Evolutionary conservation across 2,329 filamentous ascomycete genomes (phyloP), one percentile per base, ranked within the genome.

Genomic region (Leptodontidium sp.): DNA sequence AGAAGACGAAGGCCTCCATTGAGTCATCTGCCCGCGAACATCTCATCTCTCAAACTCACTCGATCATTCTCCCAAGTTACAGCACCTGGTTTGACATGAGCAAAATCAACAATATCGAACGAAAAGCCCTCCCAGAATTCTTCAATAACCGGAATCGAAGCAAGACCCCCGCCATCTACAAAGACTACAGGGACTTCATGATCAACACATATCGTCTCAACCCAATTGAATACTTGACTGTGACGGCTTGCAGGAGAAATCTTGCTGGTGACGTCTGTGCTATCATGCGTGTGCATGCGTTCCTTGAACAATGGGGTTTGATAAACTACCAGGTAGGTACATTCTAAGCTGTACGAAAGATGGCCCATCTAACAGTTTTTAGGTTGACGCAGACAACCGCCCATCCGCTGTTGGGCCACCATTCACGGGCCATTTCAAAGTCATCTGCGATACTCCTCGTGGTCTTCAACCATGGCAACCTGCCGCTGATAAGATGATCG

Each of bases 21-120:
- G 94, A 98, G 82, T 90, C 92, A 53, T 91, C 93, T 4, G 97
- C 96, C 63, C 93, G 95, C 73, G 92, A 95, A 75, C 94, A 98
- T 77, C 89, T 99, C 66, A 92, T 97, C 70, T 90, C 93, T 15
- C 96, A 99, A 82, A 97, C 94, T 52, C 95, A 98, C 78, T 91
- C 94, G 71, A 98, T 98, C 78, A 94, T 99, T 71, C 88, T 99
- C 26, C 96, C 96, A 26, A 98, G 95, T 80, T 99, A 99, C 82
- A 97, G 94, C 78, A 96, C 93, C 15, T 99, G 96, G 96, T 99
- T 99, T 80, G 96, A 99, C 81, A 98, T 99, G 95, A 93, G 94
- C 79, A 86, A 88, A 61, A 91, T 99, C 77, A 93, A 98, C 81
- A 88, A 89, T 70, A 92, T 98, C 75, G 96, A 99, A 84, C 92